These are phyloP conservation scores for Haplographium delicatum DNA, from an alignment of 495 filamentous ascomycete genomes.

Conservation along the genomic window DNA sequence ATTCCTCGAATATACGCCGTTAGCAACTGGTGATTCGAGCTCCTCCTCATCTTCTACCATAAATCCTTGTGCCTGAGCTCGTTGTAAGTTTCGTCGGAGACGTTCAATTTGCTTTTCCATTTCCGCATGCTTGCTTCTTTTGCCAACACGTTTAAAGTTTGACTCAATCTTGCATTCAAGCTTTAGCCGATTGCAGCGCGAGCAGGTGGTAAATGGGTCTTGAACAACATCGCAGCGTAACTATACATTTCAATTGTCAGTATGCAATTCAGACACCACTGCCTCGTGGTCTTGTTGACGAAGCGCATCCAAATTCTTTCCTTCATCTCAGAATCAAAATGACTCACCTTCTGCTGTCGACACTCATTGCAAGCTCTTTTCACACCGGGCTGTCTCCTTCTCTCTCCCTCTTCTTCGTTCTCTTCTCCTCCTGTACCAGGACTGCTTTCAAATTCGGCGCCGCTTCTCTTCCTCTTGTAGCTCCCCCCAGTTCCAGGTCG, in stretches of 20 bases:
- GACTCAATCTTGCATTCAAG: constrained; percentile 90
- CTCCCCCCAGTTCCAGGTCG: constrained; percentile 23
- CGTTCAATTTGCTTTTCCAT: constrained; percentile 82
- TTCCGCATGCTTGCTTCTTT: constrained; percentile 84
- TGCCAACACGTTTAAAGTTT: constrained; percentile 89
- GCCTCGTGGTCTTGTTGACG: constrained; percentile 11
- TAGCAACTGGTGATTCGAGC: constrained; percentile 51
- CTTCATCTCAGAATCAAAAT: not conserved
- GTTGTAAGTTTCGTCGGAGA: constrained; percentile 40
- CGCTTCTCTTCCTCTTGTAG: constrained; percentile 29
- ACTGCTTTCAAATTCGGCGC: constrained; percentile 27
- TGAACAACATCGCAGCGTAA: constrained; percentile 87
- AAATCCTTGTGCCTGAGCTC: constrained; percentile 45
- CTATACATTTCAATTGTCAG: constrained; percentile 35
- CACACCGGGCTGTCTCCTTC: constrained; percentile 64
- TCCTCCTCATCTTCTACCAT: constrained; percentile 46
- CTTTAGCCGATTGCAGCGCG: constrained; percentile 76
- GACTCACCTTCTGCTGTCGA: constrained; percentile 83
- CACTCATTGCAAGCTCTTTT: constrained; percentile 95
- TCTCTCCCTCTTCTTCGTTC: constrained; percentile 56
- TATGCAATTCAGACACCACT: not conserved
- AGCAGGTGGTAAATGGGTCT: constrained; percentile 76
- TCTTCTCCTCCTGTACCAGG: constrained; percentile 42
- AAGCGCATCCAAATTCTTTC: constrained; percentile 8
- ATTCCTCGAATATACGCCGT: constrained; percentile 51